phyloP scores from a whole-genome alignment of 225 moss, liverwort and hornwort genomes.

The Physcomitrellopsis africana region DNA sequence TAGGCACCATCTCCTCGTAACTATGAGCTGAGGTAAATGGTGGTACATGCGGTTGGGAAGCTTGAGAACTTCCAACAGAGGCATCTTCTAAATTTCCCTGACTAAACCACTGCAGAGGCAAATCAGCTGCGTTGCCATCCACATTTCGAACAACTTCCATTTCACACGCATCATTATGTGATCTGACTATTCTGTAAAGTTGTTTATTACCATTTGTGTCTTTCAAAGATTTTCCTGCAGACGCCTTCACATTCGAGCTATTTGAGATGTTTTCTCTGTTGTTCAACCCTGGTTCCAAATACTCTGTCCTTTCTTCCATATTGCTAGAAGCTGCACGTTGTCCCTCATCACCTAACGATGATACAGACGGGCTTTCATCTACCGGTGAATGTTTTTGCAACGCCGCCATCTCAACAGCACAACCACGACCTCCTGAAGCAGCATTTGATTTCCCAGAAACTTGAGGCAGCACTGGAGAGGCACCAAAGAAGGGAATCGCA shows the following conservation, averaged over 20 bases:
- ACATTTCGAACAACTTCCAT: slow-evolving; percentile 32
- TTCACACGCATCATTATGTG: slow-evolving; percentile 26
- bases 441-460: slow-evolving; percentile 29
- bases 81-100: slow-evolving; percentile 41
- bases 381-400: slow-evolving; percentile 7
- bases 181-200: slow-evolving; percentile 24
- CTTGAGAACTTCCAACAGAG: slow-evolving; percentile 39
- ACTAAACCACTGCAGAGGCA: slow-evolving; percentile 30
- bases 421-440: slow-evolving; percentile 17
- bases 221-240: slow-evolving; percentile 32
- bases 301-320: slow-evolving; percentile 24
- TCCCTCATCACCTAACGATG: slow-evolving; percentile 37
- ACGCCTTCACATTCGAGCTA: slow-evolving; percentile 35
- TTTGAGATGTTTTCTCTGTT: slow-evolving; percentile 22
- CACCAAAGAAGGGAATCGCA: slow-evolving; percentile 30
- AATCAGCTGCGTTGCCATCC: slow-evolving; percentile 35
- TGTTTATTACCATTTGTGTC: slow-evolving; percentile 26
- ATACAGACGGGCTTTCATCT: slow-evolving; percentile 24
- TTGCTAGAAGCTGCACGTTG: slow-evolving; percentile 26
- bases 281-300: slow-evolving; percentile 1
- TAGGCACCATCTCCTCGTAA: slow-evolving; percentile 43
- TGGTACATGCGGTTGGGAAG: slow-evolving; percentile 37
- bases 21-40: slow-evolving; percentile 36
- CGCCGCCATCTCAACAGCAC: slow-evolving; percentile 24
- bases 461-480: slow-evolving; percentile 32